These are phyloP conservation scores for Osmanthus fragrans DNA, from an alignment of 257 asterid species.

Conservation along the genomic window DNA sequence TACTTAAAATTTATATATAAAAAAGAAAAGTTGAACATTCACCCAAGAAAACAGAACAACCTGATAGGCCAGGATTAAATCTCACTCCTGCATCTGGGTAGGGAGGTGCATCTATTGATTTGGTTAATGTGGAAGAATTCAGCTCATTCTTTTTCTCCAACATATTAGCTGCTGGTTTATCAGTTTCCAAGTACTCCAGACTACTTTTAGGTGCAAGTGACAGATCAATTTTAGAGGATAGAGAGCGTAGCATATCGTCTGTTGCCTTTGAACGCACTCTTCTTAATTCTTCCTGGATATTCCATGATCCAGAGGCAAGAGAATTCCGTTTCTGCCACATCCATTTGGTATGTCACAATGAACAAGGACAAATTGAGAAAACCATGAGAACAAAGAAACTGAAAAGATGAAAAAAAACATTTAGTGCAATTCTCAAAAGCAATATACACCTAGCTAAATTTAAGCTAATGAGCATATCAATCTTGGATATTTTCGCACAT, in stretches of 20 bases:
- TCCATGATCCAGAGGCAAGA: constrained; percentile 80
- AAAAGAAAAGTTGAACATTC: constrained; percentile 11
- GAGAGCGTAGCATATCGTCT: constrained; percentile 62
- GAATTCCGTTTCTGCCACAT: constrained; percentile 57
- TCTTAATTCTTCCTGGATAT: constrained; percentile 77
- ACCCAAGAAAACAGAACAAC: constrained; percentile 32
- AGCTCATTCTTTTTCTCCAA: constrained; percentile 36
- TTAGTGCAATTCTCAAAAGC: not conserved
- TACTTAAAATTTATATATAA: not conserved
- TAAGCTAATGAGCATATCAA: not conserved
- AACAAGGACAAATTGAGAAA: not conserved
- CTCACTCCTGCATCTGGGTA: constrained; percentile 42
- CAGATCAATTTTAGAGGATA: constrained; percentile 50
- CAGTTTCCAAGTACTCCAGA: constrained; percentile 34
- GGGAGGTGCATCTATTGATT: constrained; percentile 27
- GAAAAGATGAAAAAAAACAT: not conserved
- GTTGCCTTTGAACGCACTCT: constrained; percentile 80
- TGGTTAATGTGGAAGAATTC: constrained; percentile 27
- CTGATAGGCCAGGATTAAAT: constrained; percentile 42
- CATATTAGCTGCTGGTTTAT: constrained; percentile 25
- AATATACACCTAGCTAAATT: not conserved
- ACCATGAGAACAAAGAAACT: constrained; percentile 6
- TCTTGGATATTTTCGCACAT: constrained; percentile 9
- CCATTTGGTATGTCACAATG: constrained; percentile 8
- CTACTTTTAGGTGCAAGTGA: constrained; percentile 33